A percentile compares a stretch with the other conserved stretches of the same genome.
These are phyloP conservation scores for Ajuga reptans DNA, from an alignment of 305 asterid species.

Conservation along the genomic window DNA sequence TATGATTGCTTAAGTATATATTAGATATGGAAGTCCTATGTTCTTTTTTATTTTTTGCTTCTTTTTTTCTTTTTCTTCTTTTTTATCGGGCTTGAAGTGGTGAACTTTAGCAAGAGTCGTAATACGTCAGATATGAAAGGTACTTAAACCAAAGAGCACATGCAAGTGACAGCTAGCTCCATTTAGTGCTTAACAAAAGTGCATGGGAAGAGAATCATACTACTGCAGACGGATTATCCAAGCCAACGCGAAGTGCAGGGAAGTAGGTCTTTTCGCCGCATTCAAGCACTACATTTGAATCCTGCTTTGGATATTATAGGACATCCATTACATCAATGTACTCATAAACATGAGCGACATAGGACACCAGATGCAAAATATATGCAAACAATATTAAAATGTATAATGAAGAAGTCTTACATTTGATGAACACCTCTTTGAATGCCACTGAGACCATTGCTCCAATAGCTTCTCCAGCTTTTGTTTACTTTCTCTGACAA, in stretches of 20 bases:
- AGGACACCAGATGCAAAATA: conserved; percentile 7
- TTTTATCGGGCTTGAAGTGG: neutral
- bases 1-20: neutral
- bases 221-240: conserved; percentile 67
- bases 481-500: conserved; percentile 73
- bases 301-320: conserved; percentile 41
- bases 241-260: conserved; percentile 79
- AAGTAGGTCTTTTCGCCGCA: conserved; percentile 84
- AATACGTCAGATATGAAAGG: neutral
- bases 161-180: conserved; percentile 11
- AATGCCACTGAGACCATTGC: conserved; percentile 90
- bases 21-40: neutral
- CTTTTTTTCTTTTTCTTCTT: neutral
- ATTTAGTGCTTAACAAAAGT: neutral
- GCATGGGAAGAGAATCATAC: conserved; percentile 41
- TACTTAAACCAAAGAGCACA: neutral
- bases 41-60: neutral
- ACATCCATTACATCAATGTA: conserved; percentile 20
- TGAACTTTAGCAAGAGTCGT: neutral
- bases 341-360: conserved; percentile 12
- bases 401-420: conserved; percentile 34
- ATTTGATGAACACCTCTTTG: conserved; percentile 43
- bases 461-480: conserved; percentile 79
- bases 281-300: conserved; percentile 43
- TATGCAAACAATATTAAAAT: neutral